Conservation (phyloP, 139 green algal species). For the Chlorella sp. region DNA sequence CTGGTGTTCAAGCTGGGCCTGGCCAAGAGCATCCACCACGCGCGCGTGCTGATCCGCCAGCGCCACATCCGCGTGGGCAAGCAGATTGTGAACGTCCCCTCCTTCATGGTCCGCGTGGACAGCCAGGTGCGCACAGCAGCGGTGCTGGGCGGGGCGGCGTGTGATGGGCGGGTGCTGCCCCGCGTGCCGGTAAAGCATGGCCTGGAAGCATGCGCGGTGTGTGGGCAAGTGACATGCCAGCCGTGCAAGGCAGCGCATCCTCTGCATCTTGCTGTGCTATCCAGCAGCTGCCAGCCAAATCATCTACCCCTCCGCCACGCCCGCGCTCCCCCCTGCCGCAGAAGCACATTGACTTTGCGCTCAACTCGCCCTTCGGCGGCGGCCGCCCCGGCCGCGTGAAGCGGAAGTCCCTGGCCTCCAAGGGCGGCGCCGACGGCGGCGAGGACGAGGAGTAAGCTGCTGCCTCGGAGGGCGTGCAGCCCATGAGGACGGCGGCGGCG, state of each 20-base stretch:
- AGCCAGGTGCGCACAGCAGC: conserved; percentile 40
- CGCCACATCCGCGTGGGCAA: conserved; percentile 99
- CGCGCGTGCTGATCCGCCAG: conserved; percentile 97
- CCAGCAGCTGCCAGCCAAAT: not conserved
- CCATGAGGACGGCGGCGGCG: too few relatives aligned
- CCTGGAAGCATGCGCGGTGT: too few relatives aligned
- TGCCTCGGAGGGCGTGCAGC: conserved; percentile 4
- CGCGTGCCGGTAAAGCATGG: too few relatives aligned
- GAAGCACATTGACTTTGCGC: conserved; percentile 99
- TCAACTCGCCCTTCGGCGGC: conserved; percentile 97
- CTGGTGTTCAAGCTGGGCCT: conserved; percentile 99
- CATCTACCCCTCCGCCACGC: not conserved
- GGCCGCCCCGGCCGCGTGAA: conserved; percentile 97
- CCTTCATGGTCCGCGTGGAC: conserved; percentile 98
- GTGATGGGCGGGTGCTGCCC: too few relatives aligned
- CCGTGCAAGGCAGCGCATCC: too few relatives aligned
- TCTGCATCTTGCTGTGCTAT: not conserved
- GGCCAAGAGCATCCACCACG: conserved; percentile 99
- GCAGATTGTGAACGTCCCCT: conserved; percentile 99
- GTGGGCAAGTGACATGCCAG: too few relatives aligned
- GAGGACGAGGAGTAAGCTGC: conserved; percentile 55
- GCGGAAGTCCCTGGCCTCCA: conserved; percentile 61
- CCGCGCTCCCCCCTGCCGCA: conserved; percentile 48
- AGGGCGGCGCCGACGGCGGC: conserved; percentile 40
- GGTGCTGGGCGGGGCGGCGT: too few relatives aligned